These are phyloP conservation scores for Daldinia sp. DNA, from an alignment of 2,329 filamentous ascomycete species.

Conservation along the genomic window DNA sequence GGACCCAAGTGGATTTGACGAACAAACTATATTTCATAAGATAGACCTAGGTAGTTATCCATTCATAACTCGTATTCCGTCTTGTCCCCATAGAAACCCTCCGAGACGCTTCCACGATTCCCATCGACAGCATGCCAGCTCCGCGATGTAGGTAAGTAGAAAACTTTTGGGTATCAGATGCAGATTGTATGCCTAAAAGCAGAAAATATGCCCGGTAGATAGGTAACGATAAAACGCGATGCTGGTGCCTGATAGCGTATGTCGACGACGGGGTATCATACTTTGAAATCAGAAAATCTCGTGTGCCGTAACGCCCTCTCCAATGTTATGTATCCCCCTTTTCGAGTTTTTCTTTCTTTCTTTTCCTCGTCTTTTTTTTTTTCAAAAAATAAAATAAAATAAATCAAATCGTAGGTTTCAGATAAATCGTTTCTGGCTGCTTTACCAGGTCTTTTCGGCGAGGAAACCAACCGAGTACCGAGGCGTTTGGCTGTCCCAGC, in stretches of 20 bases:
- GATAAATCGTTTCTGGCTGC: background rate
- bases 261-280: slow-evolving; percentile 23
- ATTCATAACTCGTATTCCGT: background rate
- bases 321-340: too few species aligned
- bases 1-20: too few species aligned
- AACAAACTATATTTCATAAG: too few species aligned
- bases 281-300: slow-evolving; percentile 5
- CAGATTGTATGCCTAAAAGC: slow-evolving; percentile 43
- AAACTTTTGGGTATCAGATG: slow-evolving; percentile 40
- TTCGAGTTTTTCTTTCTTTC: background rate
- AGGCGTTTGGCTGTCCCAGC: slow-evolving; percentile 69
- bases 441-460: slow-evolving; percentile 57
- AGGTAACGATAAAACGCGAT: slow-evolving; percentile 1
- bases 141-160: slow-evolving; percentile 6
- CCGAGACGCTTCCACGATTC: background rate
- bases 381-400: background rate
- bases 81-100: background rate
- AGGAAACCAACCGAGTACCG: slow-evolving; percentile 85
- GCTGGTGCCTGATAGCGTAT: slow-evolving; percentile 34
- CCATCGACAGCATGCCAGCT: slow-evolving; percentile 3
- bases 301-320: slow-evolving; percentile 7
- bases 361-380: background rate
- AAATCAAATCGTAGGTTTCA: background rate
- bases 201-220: slow-evolving; percentile 27
- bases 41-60: too few species aligned